These are phyloP conservation scores for Solanum hybrid DNA, from an alignment of 305 asterid species.

Conservation along the genomic window DNA sequence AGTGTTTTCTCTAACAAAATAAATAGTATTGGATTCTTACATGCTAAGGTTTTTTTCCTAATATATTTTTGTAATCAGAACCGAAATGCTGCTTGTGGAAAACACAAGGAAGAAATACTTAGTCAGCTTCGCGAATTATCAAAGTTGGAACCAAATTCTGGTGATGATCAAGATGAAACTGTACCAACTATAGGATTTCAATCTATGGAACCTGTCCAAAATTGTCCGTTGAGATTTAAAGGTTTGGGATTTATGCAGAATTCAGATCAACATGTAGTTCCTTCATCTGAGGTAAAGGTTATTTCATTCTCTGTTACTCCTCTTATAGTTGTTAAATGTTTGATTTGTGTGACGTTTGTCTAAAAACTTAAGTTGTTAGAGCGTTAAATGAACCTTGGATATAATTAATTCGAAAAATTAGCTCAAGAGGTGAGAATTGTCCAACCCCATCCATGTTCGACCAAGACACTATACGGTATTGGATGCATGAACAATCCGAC, in stretches of 20 bases:
- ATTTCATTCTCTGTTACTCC: background rate
- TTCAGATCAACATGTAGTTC: constrained; percentile 24
- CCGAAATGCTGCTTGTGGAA: constrained; percentile 80
- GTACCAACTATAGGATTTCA: constrained; percentile 25
- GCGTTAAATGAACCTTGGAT: background rate
- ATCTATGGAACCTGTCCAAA: constrained; percentile 21
- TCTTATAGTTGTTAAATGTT: background rate
- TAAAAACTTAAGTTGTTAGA: background rate
- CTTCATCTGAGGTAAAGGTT: constrained; percentile 42
- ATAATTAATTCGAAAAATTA: background rate
- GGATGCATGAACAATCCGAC: background rate
- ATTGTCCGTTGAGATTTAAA: constrained; percentile 15
- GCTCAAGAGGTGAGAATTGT: background rate
- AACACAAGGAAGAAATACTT: constrained; percentile 70
- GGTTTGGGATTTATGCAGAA: constrained; percentile 19
- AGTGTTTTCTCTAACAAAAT: background rate
- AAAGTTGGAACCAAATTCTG: constrained; percentile 46
- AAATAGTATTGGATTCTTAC: background rate
- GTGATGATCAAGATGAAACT: constrained; percentile 31
- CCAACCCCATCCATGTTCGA: background rate
- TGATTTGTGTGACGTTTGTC: background rate
- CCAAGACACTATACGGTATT: background rate
- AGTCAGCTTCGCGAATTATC: constrained; percentile 74
- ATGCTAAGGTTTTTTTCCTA: background rate
- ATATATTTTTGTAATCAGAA: constrained; percentile 34